Evolutionary conservation across 2,329 filamentous ascomycete species (phyloP), one percentile per base, ranked within the genome.

Genomic region (Fusarium palustre): DNA sequence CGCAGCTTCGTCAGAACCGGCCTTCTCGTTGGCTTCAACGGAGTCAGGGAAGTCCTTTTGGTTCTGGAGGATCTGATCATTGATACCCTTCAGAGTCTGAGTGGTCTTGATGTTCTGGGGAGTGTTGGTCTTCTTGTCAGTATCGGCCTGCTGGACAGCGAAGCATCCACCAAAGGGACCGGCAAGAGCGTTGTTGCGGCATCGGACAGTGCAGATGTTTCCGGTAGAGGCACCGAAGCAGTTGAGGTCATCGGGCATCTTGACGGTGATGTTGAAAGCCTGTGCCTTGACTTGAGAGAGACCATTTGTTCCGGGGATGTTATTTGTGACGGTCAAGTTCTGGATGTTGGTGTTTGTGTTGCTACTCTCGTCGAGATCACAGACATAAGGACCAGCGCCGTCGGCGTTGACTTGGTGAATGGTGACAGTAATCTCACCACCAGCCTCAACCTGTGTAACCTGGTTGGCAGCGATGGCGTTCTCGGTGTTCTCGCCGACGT

Each of bases 371-470:
- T 87, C 85, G 3, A 88, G 73, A 65, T 87, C 86, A 59, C 86
- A 88, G 3, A 78, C 71, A 67, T 85, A 89, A 3, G 87, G 87
- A 0, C 86, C 89, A 62, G 86, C 89, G 60, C 89, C 89, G 69
- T 91, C 89, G 38, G 82, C 82, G 78, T 91, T 91, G 76, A 91
- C 88, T 76, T 91, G 88, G 79, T 90, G 89, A 12, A 91, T 81
- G 2, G 87, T 90, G 83, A 91, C 90, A 1, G 60, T 79, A 31
- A 88, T 39, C 39, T 79, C 64, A 38, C 78, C 79, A 31, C 86
- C 86, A 3, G 79, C 69, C 66, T 81, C 74, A 55, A 88, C 86
- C 58, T 83, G 77, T 3, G 86, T 88, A 6, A 88, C 83, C 6
- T 78, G 73, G 2, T 71, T 67, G 7, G 81, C 81, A 8, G 81